Base-by-base conservation (phyloP, 2,329 filamentous ascomycete genomes). In the Botryotinia convoluta region DNA sequence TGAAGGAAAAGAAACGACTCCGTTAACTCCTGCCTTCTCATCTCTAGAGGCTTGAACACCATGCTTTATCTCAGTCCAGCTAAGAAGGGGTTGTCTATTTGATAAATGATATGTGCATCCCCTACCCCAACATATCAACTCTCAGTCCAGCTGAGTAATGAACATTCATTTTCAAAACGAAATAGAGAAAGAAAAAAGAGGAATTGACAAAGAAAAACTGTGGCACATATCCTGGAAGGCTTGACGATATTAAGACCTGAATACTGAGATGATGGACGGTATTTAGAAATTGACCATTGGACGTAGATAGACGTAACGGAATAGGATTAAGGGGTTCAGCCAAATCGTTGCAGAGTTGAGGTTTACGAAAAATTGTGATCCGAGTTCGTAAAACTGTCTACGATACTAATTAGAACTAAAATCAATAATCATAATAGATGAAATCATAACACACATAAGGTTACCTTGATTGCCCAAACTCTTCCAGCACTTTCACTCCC, bases 381-480 rank as follows among this genome's bases (percentile, higher is more conserved):
- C 26, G 48, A 57, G n/a, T 16, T 4, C 3, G 5, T 14, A 2
- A 32, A 8, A 8, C n/a, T 29, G 12, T 5, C 54, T 57, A 4
- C 1, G 6, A 8, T 57, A 14, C 16, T 29, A 29, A 57, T 57
- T 2, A 29, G 16, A 57, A 57, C 16, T 16, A 3, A 29, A 18
- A n/a, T 5, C 12, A 51, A n/a, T 12, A 51, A n/a, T 4, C 10
- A 14, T 29, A 22, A 22, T 22, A 45, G 20, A 45, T 45, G 44
- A 45, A 51, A 14, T 5, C 10, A n/a, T 4, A 32, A 18, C 5
- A 32, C 4, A 1, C n/a, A 57, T 14, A n/a, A n/a, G n/a, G n/a
- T n/a, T n/a, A n/a, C n/a, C n/a, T n/a, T 32, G 0, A 1, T 18
- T 9, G 18, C 6, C 3, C 5, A 32, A 18, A 57, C 1, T 57